Conservation (phyloP, 2,329 filamentous ascomycete species). For the Colletotrichum eremochloae region DNA sequence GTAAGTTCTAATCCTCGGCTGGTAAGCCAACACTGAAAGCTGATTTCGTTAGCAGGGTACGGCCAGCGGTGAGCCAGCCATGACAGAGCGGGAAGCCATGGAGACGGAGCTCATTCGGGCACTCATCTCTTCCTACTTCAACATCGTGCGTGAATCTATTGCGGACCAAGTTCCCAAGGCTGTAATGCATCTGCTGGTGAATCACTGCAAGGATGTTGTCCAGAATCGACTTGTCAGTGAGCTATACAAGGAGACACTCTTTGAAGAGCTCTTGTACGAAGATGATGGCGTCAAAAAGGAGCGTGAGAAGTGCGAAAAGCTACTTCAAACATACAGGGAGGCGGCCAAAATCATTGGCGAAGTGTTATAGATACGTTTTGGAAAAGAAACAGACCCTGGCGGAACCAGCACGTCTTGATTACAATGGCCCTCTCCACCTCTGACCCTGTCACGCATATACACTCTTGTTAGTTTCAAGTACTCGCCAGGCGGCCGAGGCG, state of each 20-base stretch:
- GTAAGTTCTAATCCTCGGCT: conserved; percentile 60
- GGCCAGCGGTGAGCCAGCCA: conserved; percentile 79
- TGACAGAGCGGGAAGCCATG: conserved; percentile 95
- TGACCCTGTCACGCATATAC: conserved; percentile 11
- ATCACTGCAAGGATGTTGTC: conserved; percentile 97
- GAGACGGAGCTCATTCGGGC: conserved; percentile 98
- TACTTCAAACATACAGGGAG: conserved; percentile 95
- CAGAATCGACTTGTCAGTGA: conserved; percentile 97
- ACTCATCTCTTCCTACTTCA: conserved; percentile 98
- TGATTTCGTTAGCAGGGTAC: conserved; percentile 57
- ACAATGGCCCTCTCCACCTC: conserved; percentile 7
- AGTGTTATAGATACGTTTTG: conserved; percentile 73
- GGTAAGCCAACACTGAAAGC: conserved; percentile 32
- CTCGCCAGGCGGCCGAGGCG: conserved; percentile 1
- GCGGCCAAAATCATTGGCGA: conserved; percentile 98
- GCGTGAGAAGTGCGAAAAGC: conserved; percentile 97
- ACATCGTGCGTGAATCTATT: conserved; percentile 98
- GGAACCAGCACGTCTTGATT: conserved; percentile 22
- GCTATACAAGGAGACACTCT: conserved; percentile 91
- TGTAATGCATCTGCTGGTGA: conserved; percentile 98
- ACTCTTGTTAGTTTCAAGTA: conserved; percentile 27
- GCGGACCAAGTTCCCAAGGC: conserved; percentile 99
- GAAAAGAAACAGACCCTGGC: conserved; percentile 30
- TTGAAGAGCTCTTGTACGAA: conserved; percentile 94
- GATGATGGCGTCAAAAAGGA: conserved; percentile 98